Percentiles rank a stretch among this genome's conserved stretches.
Evolutionary conservation across 768 basidiomycete genomes (phyloP).

Genomic region (Agaricus sinodeliciosus): DNA sequence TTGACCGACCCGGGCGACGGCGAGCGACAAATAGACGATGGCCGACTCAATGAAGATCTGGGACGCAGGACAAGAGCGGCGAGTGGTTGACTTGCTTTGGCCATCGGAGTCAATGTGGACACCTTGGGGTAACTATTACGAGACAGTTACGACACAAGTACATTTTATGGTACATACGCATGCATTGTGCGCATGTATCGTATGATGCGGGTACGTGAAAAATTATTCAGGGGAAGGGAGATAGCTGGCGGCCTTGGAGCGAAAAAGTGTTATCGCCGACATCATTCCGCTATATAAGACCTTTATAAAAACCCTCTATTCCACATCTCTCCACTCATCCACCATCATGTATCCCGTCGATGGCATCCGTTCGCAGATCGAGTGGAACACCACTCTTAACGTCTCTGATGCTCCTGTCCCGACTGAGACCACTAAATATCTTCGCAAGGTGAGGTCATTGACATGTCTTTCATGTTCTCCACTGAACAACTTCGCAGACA

Average conservation of each 20-base stretch:
- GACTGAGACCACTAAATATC: conserved; percentile 74
- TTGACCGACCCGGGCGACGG: too few species aligned
- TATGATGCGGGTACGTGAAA: too few species aligned
- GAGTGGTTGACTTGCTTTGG: too few species aligned
- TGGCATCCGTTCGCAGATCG: conserved; percentile 74
- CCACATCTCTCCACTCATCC: conserved; percentile 17
- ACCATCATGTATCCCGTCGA: conserved; percentile 49
- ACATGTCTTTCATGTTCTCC: conserved; percentile 6
- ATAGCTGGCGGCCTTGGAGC: background rate
- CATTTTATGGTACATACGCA: too few species aligned
- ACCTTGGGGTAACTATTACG: too few species aligned
- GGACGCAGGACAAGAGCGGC: too few species aligned
- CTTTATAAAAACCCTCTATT: conserved; percentile 12
- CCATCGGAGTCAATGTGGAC: too few species aligned
- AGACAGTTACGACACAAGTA: too few species aligned
- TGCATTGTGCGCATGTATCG: too few species aligned
- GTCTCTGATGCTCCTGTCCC: conserved; percentile 65
- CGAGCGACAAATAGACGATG: too few species aligned
- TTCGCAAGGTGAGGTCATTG: conserved; percentile 70
- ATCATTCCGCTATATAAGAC: conserved; percentile 18
- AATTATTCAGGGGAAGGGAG: too few species aligned
- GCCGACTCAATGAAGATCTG: too few species aligned
- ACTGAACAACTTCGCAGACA: conserved; percentile 48
- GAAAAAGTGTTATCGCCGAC: conserved; percentile 19
- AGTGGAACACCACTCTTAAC: conserved; percentile 85